These are phyloP conservation scores for Fusarium lateritium DNA, from an alignment of 2,329 filamentous ascomycete species.

Conservation along the genomic window DNA sequence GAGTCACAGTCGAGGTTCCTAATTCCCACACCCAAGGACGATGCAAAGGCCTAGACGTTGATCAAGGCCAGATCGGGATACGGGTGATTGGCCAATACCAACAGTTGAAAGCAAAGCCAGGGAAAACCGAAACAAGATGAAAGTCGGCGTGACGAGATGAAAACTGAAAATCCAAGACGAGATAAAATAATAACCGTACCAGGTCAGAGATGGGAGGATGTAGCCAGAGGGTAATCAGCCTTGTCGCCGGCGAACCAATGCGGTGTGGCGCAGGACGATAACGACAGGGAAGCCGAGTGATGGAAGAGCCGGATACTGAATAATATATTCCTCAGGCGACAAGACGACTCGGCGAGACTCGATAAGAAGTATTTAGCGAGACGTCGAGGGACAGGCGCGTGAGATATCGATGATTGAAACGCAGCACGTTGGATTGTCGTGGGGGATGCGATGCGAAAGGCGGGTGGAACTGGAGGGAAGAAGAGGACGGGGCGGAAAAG, in stretches of 20 bases:
- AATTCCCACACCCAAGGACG: constrained; percentile 46
- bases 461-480: constrained; percentile 47
- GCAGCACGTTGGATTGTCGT: constrained; percentile 28
- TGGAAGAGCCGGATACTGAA: constrained; percentile 17
- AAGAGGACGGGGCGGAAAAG: constrained; percentile 46
- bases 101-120: constrained; percentile 26
- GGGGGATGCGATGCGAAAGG: constrained; percentile 41
- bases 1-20: constrained; percentile 54
- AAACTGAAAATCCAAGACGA: constrained; percentile 31
- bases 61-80: constrained; percentile 40
- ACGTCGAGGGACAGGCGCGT: constrained; percentile 28
- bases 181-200: constrained; percentile 46
- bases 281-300: constrained; percentile 34
- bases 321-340: constrained; percentile 39
- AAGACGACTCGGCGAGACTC: constrained; percentile 19
- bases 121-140: constrained; percentile 17
- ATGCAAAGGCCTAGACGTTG: constrained; percentile 43
- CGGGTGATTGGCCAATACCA: constrained; percentile 43
- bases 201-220: constrained; percentile 38
- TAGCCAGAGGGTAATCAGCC: constrained; percentile 29
- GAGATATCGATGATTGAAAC: constrained; percentile 32
- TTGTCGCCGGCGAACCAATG: constrained; percentile 34
- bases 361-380: constrained; percentile 21
- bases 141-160: constrained; percentile 20
- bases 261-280: constrained; percentile 33